Evolutionary conservation across 2,329 filamentous ascomycete genomes (phyloP).

Genomic region (Fusarium coffeatum): DNA sequence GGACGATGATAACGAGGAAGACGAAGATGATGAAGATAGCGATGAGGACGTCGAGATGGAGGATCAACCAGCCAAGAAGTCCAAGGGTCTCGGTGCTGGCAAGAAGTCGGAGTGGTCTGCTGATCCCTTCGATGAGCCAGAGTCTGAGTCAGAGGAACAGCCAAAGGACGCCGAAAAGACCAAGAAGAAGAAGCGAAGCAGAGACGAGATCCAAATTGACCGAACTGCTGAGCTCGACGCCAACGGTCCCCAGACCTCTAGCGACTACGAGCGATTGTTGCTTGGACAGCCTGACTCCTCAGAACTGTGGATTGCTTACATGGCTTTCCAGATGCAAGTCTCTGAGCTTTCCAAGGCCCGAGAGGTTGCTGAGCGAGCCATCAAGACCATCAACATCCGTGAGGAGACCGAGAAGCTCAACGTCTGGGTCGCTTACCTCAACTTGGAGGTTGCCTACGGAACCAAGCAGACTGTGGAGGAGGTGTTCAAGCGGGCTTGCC

Average conservation of each 20-base stretch:
- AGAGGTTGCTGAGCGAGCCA: conserved; percentile 88
- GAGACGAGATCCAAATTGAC: conserved; percentile 84
- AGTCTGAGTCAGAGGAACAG: conserved; percentile 60
- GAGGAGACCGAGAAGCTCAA: conserved; percentile 95
- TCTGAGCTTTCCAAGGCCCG: conserved; percentile 90
- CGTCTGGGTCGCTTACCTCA: conserved; percentile 93
- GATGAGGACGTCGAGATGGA: conserved; percentile 56
- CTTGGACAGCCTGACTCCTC: conserved; percentile 95
- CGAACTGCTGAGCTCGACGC: conserved; percentile 91
- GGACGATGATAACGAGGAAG: conserved; percentile 58
- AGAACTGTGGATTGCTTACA: conserved; percentile 93
- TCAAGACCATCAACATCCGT: conserved; percentile 89
- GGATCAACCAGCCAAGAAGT: conserved; percentile 51
- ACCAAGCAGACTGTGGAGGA: conserved; percentile 84
- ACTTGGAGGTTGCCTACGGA: conserved; percentile 92
- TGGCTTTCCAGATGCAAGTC: conserved; percentile 97
- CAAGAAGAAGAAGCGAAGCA: conserved; percentile 76
- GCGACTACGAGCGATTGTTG: conserved; percentile 93
- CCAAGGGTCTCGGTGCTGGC: conserved; percentile 58
- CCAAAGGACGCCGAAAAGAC: conserved; percentile 51
- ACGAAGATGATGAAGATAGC: conserved; percentile 53
- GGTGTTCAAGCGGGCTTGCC: conserved; percentile 90
- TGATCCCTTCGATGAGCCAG: conserved; percentile 71
- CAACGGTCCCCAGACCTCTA: conserved; percentile 87
- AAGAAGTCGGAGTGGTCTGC: conserved; percentile 93